Evolutionary conservation across 306 rosid genomes (phyloP).

Genomic region (Boehmeria nivea): DNA sequence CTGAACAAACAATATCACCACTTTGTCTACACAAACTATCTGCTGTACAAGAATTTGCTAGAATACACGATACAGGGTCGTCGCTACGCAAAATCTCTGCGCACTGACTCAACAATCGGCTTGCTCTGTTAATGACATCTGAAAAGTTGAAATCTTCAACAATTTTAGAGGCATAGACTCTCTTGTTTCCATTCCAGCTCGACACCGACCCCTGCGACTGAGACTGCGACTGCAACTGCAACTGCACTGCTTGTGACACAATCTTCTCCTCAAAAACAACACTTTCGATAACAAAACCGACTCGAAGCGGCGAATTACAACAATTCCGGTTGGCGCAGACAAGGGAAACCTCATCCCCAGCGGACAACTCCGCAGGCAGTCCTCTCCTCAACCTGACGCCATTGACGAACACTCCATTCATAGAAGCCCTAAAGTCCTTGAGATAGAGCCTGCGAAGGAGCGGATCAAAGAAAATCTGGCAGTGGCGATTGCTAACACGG

Average conservation of each 20-base stretch:
- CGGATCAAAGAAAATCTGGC: slow-evolving; percentile 53
- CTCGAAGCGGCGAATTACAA: slow-evolving; percentile 26
- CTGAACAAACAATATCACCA: slow-evolving; percentile 14
- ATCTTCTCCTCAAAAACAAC: slow-evolving; percentile 29
- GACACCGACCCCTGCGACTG: slow-evolving; percentile 38
- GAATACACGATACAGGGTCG: slow-evolving; percentile 47
- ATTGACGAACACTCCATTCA: slow-evolving; percentile 62
- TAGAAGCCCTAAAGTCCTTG: slow-evolving; percentile 33
- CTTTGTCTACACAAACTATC: slow-evolving; percentile 7
- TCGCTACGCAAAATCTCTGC: slow-evolving; percentile 44
- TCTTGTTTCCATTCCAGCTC: slow-evolving; percentile 36
- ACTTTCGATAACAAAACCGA: slow-evolving; percentile 50
- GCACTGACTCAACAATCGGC: slow-evolving; percentile 39
- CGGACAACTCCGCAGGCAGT: slow-evolving; percentile 38
- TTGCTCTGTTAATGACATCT: slow-evolving; percentile 34
- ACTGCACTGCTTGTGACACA: neutral
- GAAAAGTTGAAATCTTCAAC: neutral
- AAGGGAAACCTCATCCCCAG: slow-evolving; percentile 54
- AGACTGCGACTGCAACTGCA: neutral
- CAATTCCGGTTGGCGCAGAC: slow-evolving; percentile 32
- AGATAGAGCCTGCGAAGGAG: slow-evolving; percentile 46
- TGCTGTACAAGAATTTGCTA: neutral
- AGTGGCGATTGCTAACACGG: slow-evolving; percentile 58
- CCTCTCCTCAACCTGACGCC: slow-evolving; percentile 40
- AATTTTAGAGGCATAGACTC: slow-evolving; percentile 49